phyloP scores from a whole-genome alignment of 2,329 filamentous ascomycete species.

The Colletotrichum neosansevieriae region DNA sequence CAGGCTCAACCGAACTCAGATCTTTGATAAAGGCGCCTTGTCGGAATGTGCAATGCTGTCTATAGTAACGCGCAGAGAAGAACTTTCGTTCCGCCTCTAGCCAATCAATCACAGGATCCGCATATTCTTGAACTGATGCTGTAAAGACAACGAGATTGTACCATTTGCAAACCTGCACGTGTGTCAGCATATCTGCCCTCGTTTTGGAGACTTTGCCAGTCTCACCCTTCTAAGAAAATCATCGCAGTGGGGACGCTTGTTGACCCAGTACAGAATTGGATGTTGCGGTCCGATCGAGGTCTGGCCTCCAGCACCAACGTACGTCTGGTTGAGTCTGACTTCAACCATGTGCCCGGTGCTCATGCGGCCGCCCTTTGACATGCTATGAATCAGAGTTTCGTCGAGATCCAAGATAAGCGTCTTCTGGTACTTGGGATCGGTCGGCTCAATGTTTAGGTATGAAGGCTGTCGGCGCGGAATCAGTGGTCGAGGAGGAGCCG shows the following conservation, averaged over 20 bases:
- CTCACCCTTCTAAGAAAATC: constrained; percentile 89
- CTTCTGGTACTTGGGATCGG: constrained; percentile 77
- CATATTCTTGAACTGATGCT: constrained; percentile 97
- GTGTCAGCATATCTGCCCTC: constrained; percentile 3
- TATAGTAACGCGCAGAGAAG: constrained; percentile 93
- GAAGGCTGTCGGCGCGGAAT: constrained; percentile 91
- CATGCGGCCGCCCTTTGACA: constrained; percentile 96
- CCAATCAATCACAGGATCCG: constrained; percentile 99
- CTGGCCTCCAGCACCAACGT: constrained; percentile 75
- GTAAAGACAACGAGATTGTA: constrained; percentile 98
- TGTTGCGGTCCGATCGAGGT: constrained; percentile 84
- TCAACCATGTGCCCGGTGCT: constrained; percentile 99
- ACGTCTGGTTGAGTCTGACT: constrained; percentile 84
- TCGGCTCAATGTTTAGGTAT: constrained; percentile 74
- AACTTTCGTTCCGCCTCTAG: constrained; percentile 96
- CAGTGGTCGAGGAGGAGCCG: constrained; percentile 88
- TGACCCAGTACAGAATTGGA: constrained; percentile 97
- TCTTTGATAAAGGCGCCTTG: constrained; percentile 99
- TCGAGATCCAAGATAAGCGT: constrained; percentile 96
- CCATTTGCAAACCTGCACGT: constrained; percentile 86
- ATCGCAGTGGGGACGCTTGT: constrained; percentile 96
- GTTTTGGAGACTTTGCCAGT: neutral
- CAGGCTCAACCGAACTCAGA: constrained; percentile 93
- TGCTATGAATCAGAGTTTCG: constrained; percentile 97
- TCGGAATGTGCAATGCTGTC: constrained; percentile 95